phyloP scores from a whole-genome alignment of 2,329 filamentous ascomycete genomes.

The Cladosporium sp. region DNA sequence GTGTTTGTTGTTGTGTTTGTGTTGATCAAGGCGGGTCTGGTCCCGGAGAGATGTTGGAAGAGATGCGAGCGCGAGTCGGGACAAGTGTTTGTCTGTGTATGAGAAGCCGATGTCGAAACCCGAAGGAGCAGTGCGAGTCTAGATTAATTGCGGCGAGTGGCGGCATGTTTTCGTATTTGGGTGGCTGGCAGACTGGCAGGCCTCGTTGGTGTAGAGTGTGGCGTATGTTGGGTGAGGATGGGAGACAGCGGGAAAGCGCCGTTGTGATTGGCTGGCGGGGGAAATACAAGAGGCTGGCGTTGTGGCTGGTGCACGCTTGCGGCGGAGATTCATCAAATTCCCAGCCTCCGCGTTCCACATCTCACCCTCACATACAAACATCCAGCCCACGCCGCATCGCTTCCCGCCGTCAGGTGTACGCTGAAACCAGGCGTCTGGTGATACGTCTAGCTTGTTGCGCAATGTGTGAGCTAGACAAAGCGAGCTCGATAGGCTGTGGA shows the following conservation, averaged over 20 bases:
- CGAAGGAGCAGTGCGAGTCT: neutral
- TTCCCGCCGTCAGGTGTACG: neutral
- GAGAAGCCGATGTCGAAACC: neutral
- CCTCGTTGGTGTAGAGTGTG: neutral
- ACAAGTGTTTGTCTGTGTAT: constrained; percentile 3
- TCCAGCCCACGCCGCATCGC: constrained; percentile 6
- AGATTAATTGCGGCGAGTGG: constrained; percentile 2
- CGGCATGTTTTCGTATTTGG: constrained; percentile 1
- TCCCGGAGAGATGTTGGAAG: neutral
- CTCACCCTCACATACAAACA: neutral
- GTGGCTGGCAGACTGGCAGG: constrained; percentile 7
- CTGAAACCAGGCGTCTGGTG: neutral
- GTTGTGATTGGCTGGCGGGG: neutral
- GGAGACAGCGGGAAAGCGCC: neutral
- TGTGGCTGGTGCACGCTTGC: constrained; percentile 5
- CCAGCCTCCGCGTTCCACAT: constrained; percentile 12
- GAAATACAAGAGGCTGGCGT: neutral
- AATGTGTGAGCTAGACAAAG: neutral
- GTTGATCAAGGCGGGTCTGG: neutral
- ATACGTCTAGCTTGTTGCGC: constrained; percentile 1
- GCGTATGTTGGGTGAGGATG: neutral
- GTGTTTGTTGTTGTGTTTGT: neutral
- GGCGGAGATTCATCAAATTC: neutral
- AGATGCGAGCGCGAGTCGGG: neutral
- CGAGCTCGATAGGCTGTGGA: constrained; percentile 4